Evolutionary conservation across 306 rosid species (phyloP).

Genomic region (Sindora glabra): DNA sequence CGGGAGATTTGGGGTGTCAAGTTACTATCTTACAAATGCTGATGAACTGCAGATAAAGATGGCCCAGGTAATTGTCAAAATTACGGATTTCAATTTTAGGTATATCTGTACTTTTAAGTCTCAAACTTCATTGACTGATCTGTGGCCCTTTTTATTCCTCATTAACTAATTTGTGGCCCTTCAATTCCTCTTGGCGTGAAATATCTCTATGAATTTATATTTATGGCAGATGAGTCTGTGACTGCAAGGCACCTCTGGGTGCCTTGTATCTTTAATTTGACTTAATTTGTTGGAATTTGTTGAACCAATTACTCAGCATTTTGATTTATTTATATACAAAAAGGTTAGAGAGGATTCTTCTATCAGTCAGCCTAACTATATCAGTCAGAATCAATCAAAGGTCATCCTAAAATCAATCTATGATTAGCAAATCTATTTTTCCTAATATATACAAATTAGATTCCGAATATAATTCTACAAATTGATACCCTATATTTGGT

Average conservation of each 20-base stretch:
- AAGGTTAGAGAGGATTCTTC: too few relatives aligned
- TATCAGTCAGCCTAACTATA: too few relatives aligned
- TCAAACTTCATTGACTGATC: slow-evolving; percentile 7
- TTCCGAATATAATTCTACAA: too few relatives aligned
- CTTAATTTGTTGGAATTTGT: too few relatives aligned
- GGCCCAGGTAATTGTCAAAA: slow-evolving; percentile 79
- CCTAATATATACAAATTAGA: too few relatives aligned
- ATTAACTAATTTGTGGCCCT: slow-evolving; percentile 19
- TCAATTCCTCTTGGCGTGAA: slow-evolving; percentile 27
- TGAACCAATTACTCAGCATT: too few relatives aligned
- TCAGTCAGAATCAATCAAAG: too few relatives aligned
- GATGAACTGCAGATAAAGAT: slow-evolving; percentile 96
- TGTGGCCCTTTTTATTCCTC: too few relatives aligned
- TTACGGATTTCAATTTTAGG: not conserved
- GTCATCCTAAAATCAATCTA: too few relatives aligned
- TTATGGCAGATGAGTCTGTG: slow-evolving; percentile 53
- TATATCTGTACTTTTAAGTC: not conserved
- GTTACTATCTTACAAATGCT: slow-evolving; percentile 95
- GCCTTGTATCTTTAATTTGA: slow-evolving; percentile 45
- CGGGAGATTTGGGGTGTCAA: slow-evolving; percentile 98
- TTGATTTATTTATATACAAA: too few relatives aligned
- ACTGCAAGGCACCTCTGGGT: slow-evolving; percentile 59
- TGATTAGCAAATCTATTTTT: too few relatives aligned
- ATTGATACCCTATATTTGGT: too few relatives aligned
- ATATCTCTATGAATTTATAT: slow-evolving; percentile 36